Conservation (phyloP, 1,284 basidiomycete species). For the Dichomitus squalens region DNA sequence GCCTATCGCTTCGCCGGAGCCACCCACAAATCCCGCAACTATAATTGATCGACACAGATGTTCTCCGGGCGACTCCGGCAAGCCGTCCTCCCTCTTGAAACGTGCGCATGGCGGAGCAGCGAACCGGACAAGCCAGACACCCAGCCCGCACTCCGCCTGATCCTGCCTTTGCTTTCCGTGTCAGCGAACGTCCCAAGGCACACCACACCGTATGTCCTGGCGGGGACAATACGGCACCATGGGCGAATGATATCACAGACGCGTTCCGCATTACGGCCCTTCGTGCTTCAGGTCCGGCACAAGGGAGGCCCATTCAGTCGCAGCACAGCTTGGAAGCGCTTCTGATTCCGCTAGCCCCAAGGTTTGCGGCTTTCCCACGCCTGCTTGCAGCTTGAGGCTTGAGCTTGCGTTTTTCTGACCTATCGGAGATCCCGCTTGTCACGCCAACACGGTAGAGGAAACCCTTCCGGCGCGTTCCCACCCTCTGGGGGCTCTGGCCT, state of each 20-base stretch:
- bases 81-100: neutral
- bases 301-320: constrained; percentile 14
- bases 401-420: constrained; percentile 6
- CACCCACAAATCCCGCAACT: neutral
- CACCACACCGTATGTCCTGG: neutral
- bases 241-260: constrained; percentile 5
- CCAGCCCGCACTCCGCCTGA: neutral
- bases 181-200: neutral
- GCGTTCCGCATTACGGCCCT: constrained; percentile 8
- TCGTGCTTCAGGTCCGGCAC: constrained; percentile 13
- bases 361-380: constrained; percentile 2
- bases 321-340: constrained; percentile 23
- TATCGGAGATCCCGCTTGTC: constrained; percentile 13
- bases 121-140: neutral
- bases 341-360: constrained; percentile 18
- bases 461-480: constrained; percentile 5
- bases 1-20: constrained; percentile 1
- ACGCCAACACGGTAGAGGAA: neutral
- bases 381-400: constrained; percentile 2
- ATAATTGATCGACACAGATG: neutral
- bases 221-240: constrained; percentile 9
- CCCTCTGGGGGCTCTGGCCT: constrained; percentile 2
- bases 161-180: neutral
- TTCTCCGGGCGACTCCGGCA: neutral
- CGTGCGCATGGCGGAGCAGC: neutral